Evolutionary conservation across 805 yeast species (phyloP).

Genomic region (Candida tallmaniae): DNA sequence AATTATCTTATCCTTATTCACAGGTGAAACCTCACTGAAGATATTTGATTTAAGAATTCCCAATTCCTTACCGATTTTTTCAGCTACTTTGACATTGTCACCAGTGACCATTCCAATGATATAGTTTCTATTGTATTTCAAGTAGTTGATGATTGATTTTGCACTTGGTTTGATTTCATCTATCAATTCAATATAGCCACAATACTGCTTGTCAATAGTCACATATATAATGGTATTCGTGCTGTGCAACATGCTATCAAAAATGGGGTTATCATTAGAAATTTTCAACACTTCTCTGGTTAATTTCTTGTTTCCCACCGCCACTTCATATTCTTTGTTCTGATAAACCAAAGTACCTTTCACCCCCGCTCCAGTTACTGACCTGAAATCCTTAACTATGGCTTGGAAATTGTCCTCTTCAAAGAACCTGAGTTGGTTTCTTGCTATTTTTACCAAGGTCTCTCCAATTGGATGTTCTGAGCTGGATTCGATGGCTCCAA

Average conservation of each 20-base stretch:
- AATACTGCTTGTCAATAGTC: slow-evolving; percentile 49
- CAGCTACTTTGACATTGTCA: slow-evolving; percentile 63
- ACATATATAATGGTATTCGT: slow-evolving; percentile 51
- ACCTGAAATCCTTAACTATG: slow-evolving; percentile 29
- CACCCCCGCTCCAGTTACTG: slow-evolving; percentile 45
- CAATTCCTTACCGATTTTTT: slow-evolving; percentile 56
- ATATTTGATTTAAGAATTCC: slow-evolving; percentile 64
- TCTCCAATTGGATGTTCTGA: slow-evolving; percentile 89
- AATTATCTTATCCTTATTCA: slow-evolving; percentile 68
- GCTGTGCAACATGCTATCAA: slow-evolving; percentile 12
- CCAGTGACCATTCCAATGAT: slow-evolving; percentile 88
- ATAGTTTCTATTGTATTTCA: slow-evolving; percentile 46
- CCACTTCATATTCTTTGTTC: slow-evolving; percentile 24
- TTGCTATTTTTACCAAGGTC: slow-evolving; percentile 50
- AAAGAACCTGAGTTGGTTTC: slow-evolving; percentile 21
- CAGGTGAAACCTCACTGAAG: slow-evolving; percentile 73
- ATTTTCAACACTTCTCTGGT: slow-evolving; percentile 12
- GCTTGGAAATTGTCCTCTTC: slow-evolving; percentile 29
- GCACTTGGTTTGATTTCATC: slow-evolving; percentile 72
- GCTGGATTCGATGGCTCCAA: slow-evolving; percentile 57
- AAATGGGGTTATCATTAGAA: slow-evolving; percentile 11
- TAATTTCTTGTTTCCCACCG: slow-evolving; percentile 47
- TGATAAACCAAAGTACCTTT: slow-evolving; percentile 23
- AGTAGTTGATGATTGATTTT: slow-evolving; percentile 49
- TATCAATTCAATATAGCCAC: slow-evolving; percentile 62